Evolutionary conservation across 1,284 basidiomycete genomes (phyloP), one percentile per base, ranked within the genome.

Genomic region (Irpex lacteus): DNA sequence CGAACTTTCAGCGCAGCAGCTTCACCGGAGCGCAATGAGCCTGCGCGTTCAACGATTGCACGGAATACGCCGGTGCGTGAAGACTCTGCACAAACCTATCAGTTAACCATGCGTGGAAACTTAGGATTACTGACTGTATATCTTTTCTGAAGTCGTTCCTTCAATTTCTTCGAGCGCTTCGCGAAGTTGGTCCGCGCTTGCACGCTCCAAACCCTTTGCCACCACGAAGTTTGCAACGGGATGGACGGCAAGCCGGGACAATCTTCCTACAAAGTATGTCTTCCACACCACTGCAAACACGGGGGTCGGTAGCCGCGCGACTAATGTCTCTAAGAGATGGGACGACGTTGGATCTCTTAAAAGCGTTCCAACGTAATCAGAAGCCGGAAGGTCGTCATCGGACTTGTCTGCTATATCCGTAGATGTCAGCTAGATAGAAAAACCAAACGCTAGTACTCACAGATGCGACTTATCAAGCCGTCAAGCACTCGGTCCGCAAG

Each of bases 201-300:
- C 74, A 49, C 92, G 81, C 59, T 85, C 84, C 13, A 96, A 68
- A 0, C 89, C 91, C 71, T 88, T 91, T 0, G 94, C 91, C 5
- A 95, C 82, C 15, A 97, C 94, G 71, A 95, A 98, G 73, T 98
- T 98, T 21, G 92, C 94, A 2, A 95, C 92, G 1, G 95, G 94
- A 75, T 98, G 96, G 9, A 82, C 78, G 4, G 91, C 87, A 32
- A 97, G 80, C 66, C 89, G 86, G 5, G 83, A 76, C 50, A 96
- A 78, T 68, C 90, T 92, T 21, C 86, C 83, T 56, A 78, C 75
- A 72, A 98, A 91, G 76, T 97, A 96, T 0, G 83, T 82, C 4
- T 76, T 72, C 95, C 95, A 98, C 4, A 98, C 71, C 0, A 81
- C 71, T 37, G 78, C 73, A 73, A 95, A 96, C 3, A 88, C 81